Evolutionary conservation across 169 alveolate genomes (phyloP).

Genomic region (Babesia ovata): DNA sequence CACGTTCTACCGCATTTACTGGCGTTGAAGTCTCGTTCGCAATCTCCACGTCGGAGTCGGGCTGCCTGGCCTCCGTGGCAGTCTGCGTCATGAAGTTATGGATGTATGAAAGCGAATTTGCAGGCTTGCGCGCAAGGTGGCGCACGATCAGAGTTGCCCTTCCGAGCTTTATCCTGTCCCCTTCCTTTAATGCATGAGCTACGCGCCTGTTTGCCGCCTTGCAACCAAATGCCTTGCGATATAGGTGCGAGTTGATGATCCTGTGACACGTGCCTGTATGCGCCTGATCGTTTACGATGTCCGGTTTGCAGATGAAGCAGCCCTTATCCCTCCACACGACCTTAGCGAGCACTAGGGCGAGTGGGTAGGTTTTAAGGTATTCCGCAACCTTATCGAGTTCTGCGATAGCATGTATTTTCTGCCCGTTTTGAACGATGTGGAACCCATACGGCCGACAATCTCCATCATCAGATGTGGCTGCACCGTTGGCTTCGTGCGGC

Average conservation of each 20-base stretch:
- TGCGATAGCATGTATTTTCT: constrained; percentile 4
- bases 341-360: constrained; percentile 8
- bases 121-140: constrained; percentile 52
- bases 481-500: background rate
- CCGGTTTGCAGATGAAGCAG: constrained; percentile 12
- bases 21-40: background rate
- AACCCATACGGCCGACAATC: background rate
- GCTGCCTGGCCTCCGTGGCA: background rate
- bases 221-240: constrained; percentile 8
- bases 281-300: background rate
- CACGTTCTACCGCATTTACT: background rate
- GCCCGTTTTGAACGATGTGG: constrained; percentile 22
- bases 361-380: constrained; percentile 4
- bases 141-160: constrained; percentile 59
- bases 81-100: constrained; percentile 38
- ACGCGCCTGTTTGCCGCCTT: background rate
- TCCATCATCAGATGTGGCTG: background rate
- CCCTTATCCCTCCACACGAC: constrained; percentile 27
- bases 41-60: background rate
- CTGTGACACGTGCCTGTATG: background rate
- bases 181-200: constrained; percentile 53
- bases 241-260: constrained; percentile 1
- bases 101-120: constrained; percentile 42
- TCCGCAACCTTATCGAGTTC: background rate
- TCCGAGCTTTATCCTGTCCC: constrained; percentile 55